Base-by-base conservation (phyloP, 495 filamentous ascomycete species). In the Penicillium argentinense region DNA sequence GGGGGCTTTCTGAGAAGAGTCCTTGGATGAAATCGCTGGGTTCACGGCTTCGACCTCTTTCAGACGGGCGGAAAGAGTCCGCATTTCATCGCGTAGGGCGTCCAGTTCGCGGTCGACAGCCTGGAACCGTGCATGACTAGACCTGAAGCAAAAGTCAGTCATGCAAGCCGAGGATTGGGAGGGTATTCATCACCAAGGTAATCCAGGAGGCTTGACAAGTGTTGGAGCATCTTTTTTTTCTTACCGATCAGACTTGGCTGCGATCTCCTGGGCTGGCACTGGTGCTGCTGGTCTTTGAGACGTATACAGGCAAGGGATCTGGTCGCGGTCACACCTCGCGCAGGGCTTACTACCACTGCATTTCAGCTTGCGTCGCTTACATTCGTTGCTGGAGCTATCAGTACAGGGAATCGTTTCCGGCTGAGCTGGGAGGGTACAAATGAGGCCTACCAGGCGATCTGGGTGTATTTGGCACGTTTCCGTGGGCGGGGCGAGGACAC, bases 291-390 rank as follows among this genome's bases (percentile, higher is more conserved):
- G 16, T 9, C 45, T 40, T 40, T 52, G 52, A 0, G 56, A 37
- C 9, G 67, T 42, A 59, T 91, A 96, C 57, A 86, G 74, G 45
- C 92, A 83, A 17, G 75, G 77, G 45, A 89, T 77, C 49, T 89
- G 43, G 16, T 70, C 57, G 6, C 62, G 87, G 44, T 81, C 81
- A 65, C 90, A 96, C 49, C 89, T 79, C 42, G 83, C 79, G 56
- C 90, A 96, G 2, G 85, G 81, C 2, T 70, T 76, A 47, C 89
- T 80, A 39, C 90, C 90, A 60, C 90, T 91, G 66, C 90, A 96
- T 62, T 93, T 95, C 65, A 95, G 86, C 68, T 96, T 95, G 36
- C 90, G 83, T 19, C 89, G 76, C 55, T 95, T 95, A 71, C 90
- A 96, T 60, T 96, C 87, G 58, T 91, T 95, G 53, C 75, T 78